Base-by-base conservation (phyloP, 768 basidiomycete genomes). In the Coprinopsis strossmayeri region DNA sequence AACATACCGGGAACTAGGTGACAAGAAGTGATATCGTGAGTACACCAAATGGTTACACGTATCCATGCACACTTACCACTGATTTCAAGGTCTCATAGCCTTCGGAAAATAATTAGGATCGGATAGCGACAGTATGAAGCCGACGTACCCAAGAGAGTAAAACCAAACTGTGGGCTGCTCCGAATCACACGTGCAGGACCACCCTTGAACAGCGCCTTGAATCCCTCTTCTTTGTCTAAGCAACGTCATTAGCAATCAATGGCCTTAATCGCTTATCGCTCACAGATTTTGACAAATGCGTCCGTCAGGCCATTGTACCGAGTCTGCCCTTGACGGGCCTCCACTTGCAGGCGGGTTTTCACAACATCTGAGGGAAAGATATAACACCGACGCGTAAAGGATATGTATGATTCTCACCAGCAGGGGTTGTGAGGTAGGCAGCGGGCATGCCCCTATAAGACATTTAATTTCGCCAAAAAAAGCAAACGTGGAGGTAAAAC, bases 281-380 rank as follows among this genome's bases (percentile, higher is more conserved):
- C 62, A 85, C 90, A 87, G 51, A 99, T 98, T 66, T 87, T 95
- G 27, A 77, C 70, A 59, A 97, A 90, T 17, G 92, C 94, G 65
- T 99, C 94, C 13, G 71, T 63, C 32, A 96, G 65, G 38, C 96
- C 95, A 63, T 88, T 89, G 72, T 99, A 99, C 51, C 83, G 71
- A 3, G 92, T 88, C 62, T 98, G 82, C 10, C 96, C 96, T 59
- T 87, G 84, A 54, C 86, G 78, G 35, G 91, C 87, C 64, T 98
- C 96, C 10, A 91, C 86, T 64, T 98, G 95, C 55, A 98, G 69
- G 40, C 94, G 81, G 13, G 96, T 98, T 78, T 99, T 98, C 61
- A 98, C 89, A 53, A 98, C 96, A 67, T 99, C 95, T 87, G 42
- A n/a, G 5, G 4, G 45, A 34, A 34, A 15, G 18, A 34, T 27